Percentiles rank a stretch among this genome's conserved stretches.
These are phyloP conservation scores for Colletotrichum sp. DNA, from an alignment of 2,329 filamentous ascomycete species.

Conservation along the genomic window DNA sequence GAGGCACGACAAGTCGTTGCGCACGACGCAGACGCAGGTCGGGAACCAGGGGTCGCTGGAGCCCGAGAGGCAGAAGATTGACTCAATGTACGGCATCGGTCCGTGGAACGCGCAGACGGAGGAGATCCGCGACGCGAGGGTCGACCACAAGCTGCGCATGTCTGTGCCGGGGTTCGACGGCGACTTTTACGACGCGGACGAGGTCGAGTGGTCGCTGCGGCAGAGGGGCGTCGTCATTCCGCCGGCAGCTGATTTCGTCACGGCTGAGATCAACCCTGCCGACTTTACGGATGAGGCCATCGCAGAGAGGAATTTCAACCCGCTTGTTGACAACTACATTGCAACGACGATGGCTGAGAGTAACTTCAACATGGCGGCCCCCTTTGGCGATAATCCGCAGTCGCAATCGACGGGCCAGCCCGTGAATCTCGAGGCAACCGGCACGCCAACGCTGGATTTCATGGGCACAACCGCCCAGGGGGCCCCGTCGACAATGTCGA, in stretches of 20 bases:
- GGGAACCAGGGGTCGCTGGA: constrained; percentile 42
- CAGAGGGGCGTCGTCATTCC: constrained; percentile 68
- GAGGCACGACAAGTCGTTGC: not conserved
- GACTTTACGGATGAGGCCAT: constrained; percentile 34
- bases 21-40: not conserved
- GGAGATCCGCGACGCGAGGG: constrained; percentile 42
- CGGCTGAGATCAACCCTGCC: constrained; percentile 57
- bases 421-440: not conserved
- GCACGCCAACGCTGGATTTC: not conserved
- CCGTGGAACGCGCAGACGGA: constrained; percentile 49
- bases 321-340: not conserved
- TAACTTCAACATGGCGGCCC: not conserved
- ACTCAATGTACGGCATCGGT: constrained; percentile 37
- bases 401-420: not conserved
- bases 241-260: constrained; percentile 62
- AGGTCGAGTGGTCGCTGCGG: constrained; percentile 76
- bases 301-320: not conserved
- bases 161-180: constrained; percentile 69
- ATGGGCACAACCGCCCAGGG: not conserved
- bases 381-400: rapidly evolving
- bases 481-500: not conserved
- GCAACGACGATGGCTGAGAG: not conserved
- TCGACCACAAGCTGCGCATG: constrained; percentile 54
- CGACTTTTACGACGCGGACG: constrained; percentile 78
- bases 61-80: constrained; percentile 36